Base-by-base conservation (phyloP, 495 filamentous ascomycete genomes). In the Podospora comata region DNA sequence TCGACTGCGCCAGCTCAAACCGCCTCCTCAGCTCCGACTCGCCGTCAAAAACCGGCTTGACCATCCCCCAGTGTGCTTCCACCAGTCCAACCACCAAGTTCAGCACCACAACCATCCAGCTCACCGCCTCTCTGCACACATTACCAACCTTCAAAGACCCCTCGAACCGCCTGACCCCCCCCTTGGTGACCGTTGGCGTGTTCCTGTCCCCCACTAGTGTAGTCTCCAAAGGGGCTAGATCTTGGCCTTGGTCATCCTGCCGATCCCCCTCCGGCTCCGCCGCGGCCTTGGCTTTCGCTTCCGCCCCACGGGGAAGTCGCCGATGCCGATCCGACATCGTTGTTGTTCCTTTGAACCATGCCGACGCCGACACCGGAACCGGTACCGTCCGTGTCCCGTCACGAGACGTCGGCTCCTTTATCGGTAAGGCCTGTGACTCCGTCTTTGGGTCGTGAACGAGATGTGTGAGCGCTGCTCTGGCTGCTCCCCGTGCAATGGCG, bases 401-500 rank as follows among this genome's bases (percentile, higher is more conserved):
- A 44, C 30, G 3, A 13, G 61, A 63, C 32, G 16, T 63, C 32
- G 61, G 61, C 20, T 63, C 61, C 61, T 63, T 39, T 63, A 44
- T 39, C 30, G 61, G 61, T 63, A 19, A 11, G 4, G 32, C 4
- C 18, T 19, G 30, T 61, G 19, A 23, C 65, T 57, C n/a, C 53
- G 27, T 54, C 60, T 30, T 19, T 60, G 34, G 39, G 15, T 48
- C 39, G 9, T 48, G 39, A 48, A 15, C 27, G 18, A 58, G 68
- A 27, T 70, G 71, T 27, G 61, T 57, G 58, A 75, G 74, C 0
- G 75, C 74, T 62, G 66, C 57, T 34, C 71, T 71, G 9, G 74
- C 76, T 62, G 76, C 74, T 65, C 70, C 75, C 54, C 68, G 70
- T 27, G 71, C 75, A 56, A 78, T 76, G 34, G 71, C 65, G 39